Evolutionary conservation across 2,329 filamentous ascomycete species (phyloP), one percentile per base, ranked within the genome.

Genomic region (Exutisphaerella laricina): DNA sequence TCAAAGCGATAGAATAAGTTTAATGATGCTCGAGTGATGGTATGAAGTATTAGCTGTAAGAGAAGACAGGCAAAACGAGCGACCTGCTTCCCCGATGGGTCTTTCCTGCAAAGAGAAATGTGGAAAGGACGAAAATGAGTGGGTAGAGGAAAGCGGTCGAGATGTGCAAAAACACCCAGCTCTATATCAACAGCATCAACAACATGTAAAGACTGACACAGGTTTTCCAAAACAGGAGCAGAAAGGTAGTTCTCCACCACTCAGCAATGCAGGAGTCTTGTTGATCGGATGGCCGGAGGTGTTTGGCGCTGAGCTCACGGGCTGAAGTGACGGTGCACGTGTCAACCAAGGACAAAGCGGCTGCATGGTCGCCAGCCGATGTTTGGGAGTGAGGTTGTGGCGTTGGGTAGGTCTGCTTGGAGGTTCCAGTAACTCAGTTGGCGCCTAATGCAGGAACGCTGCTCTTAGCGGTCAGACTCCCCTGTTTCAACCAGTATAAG

Each of bases 11-110:
- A 36, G 28, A 36, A 30, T 16, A 38, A 21, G 14, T 25, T 42
- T 37, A 41, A 45, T 28, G 45, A 38, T 25, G 39, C 36, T 26
- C 35, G 32, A 31, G 29, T 41, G 43, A 28, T 33, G 45, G 40
- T 46, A 39, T 39, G 50, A 48, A 62, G 39, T 39, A 46, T 45
- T 44, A 53, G 45, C 43, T 32, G 41, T 39, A 47, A n/a, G 31
- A 50, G 37, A 46, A 40, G 39, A 60, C 62, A 57, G 58, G 66
- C 63, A 57, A 64, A 68, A 64, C 63, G 68, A 72, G 67, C 67
- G 70, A 70, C 62, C 65, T 64, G 61, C 59, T 59, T 58, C 55
- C 52, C 56, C 53, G 45, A 51, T 50, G 48, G 53, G 54, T 34
- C 30, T 14, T 33, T 41, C 13, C 22, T 26, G 13, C 30, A 32